Conservation (phyloP, 305 asterid species). For the Andrographis paniculata region DNA sequence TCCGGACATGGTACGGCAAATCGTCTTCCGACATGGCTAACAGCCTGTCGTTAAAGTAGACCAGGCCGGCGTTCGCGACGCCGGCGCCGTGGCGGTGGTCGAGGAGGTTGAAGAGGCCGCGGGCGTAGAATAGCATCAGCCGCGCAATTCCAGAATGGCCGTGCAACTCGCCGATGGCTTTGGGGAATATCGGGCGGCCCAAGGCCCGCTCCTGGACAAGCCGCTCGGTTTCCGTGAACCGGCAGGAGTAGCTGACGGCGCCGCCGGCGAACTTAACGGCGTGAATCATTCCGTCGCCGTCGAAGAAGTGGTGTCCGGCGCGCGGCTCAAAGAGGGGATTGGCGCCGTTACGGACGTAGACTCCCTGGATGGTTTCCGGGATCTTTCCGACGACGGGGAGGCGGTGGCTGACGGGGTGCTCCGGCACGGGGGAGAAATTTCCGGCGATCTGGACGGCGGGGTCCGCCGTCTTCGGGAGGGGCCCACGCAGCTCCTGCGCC, state of each 20-base stretch:
- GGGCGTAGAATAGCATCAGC: slow-evolving; percentile 29
- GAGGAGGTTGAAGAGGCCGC: slow-evolving; percentile 27
- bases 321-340: slow-evolving; percentile 36
- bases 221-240: slow-evolving; percentile 34
- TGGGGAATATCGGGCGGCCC: slow-evolving; percentile 37
- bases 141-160: slow-evolving; percentile 47
- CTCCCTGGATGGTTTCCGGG: slow-evolving; percentile 30
- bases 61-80: slow-evolving; percentile 42
- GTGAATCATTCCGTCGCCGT: slow-evolving; percentile 55
- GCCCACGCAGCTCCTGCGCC: slow-evolving; percentile 42
- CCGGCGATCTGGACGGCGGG: slow-evolving; percentile 80
- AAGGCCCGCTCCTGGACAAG: slow-evolving; percentile 30
- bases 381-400: slow-evolving; percentile 35
- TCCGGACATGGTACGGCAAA: slow-evolving; percentile 34
- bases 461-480: slow-evolving; percentile 75
- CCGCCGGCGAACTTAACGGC: slow-evolving; percentile 22
- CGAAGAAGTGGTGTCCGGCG: slow-evolving; percentile 49
- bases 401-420: slow-evolving; percentile 35
- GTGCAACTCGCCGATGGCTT: slow-evolving; percentile 45
- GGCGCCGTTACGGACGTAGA: slow-evolving; percentile 44
- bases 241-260: slow-evolving; percentile 34
- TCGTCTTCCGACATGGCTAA: slow-evolving; percentile 48
- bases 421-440: slow-evolving; percentile 87
- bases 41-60: slow-evolving; percentile 32
- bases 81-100: slow-evolving; percentile 34